A percentile compares a stretch with the other conserved stretches of the same genome.
Conservation (phyloP, 441 rosid species). For the Manihot esculenta region DNA sequence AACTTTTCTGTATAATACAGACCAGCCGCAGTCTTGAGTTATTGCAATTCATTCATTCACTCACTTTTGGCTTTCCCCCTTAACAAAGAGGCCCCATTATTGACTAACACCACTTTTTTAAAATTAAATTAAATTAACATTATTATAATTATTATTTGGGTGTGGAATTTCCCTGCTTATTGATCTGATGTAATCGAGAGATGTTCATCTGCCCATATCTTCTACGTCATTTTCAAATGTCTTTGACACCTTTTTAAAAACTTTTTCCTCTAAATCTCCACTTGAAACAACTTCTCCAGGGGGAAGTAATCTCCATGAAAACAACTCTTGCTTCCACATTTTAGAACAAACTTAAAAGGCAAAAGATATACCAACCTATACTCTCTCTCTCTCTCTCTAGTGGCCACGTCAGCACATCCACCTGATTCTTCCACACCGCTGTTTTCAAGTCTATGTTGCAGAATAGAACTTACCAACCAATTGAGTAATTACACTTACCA, state of each 20-base stretch:
- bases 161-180: neutral
- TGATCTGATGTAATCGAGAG: neutral
- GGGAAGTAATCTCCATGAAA: constrained; percentile 26
- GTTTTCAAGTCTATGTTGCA: neutral
- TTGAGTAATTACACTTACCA: too few relatives aligned
- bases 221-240: constrained; percentile 30
- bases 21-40: too few relatives aligned
- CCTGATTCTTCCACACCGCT: neutral
- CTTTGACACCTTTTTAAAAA: constrained; percentile 7
- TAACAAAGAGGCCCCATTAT: neutral
- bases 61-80: neutral
- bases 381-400: neutral
- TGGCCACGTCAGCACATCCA: neutral
- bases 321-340: constrained; percentile 30
- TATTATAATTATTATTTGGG: neutral
- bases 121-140: neutral
- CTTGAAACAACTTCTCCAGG: constrained; percentile 7
- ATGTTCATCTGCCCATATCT: constrained; percentile 13
- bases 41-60: neutral
- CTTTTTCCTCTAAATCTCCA: neutral
- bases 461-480: neutral
- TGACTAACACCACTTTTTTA: neutral
- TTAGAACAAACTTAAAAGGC: constrained; percentile 12
- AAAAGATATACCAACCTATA: neutral
- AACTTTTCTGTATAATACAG: too few relatives aligned